Conservation (phyloP, 768 basidiomycete species). For the Psilocybe tampanensis region DNA sequence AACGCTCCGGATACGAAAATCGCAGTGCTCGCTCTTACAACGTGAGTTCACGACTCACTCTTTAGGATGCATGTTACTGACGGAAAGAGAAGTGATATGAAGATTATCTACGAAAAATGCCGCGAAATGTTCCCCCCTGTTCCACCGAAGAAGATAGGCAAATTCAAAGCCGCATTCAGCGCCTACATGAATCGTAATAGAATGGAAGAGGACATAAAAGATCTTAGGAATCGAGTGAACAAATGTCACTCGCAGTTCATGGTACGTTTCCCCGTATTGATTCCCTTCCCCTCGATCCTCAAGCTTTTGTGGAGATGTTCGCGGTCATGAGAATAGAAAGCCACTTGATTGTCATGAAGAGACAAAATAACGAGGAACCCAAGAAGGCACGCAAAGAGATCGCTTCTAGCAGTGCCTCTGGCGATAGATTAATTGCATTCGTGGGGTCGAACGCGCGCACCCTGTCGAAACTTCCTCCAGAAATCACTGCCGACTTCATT, state of each 20-base stretch:
- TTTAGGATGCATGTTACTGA: background rate
- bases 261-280: background rate
- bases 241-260: conserved; percentile 12
- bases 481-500: conserved; percentile 7
- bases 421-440: conserved; percentile 7
- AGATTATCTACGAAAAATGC: conserved; percentile 2
- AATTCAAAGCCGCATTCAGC: conserved; percentile 1
- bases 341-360: background rate
- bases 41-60: background rate
- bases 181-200: conserved; percentile 7
- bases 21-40: conserved; percentile 1
- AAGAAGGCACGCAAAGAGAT: background rate
- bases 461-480: conserved; percentile 5
- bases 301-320: conserved; percentile 6
- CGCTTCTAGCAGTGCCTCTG: background rate
- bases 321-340: conserved; percentile 8
- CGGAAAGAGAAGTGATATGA: conserved; percentile 8
- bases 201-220: conserved; percentile 7
- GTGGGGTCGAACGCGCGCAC: conserved; percentile 1
- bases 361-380: background rate
- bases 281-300: background rate
- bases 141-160: background rate
- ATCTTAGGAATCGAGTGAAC: conserved; percentile 11
- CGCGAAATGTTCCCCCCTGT: background rate
- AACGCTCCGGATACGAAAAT: conserved; percentile 6